phyloP scores from a whole-genome alignment of 2,329 filamentous ascomycete species.

The Penicillium sp. region DNA sequence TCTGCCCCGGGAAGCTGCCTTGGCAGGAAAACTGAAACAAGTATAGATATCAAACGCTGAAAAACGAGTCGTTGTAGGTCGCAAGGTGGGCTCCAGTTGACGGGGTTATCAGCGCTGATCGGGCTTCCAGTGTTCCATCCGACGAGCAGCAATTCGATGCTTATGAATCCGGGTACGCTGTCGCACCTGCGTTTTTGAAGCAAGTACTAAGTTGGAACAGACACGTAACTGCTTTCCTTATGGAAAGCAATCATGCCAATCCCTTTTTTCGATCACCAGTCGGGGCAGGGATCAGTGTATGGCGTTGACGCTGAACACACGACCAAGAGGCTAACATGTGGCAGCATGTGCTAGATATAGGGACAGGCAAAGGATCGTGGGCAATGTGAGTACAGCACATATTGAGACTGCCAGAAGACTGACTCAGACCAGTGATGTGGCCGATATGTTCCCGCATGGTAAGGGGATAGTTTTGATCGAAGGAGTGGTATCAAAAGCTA shows the following conservation, averaged over 20 bases:
- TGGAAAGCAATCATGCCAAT: constrained; percentile 14
- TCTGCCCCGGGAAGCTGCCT: background rate
- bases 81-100: background rate
- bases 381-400: background rate
- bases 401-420: too few species aligned
- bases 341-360: constrained; percentile 15
- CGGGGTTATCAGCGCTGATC: background rate
- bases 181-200: background rate
- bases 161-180: constrained; percentile 18
- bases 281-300: background rate
- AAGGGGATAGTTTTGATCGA: background rate
- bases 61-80: background rate
- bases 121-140: constrained; percentile 11
- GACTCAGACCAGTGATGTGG: background rate
- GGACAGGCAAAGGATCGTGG: constrained; percentile 15
- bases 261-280: constrained; percentile 17
- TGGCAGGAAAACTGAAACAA: background rate
- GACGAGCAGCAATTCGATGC: constrained; percentile 20
- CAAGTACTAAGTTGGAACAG: background rate
- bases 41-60: background rate
- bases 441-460: constrained; percentile 4
- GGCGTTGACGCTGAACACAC: background rate
- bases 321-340: background rate
- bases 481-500: background rate
- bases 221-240: constrained; percentile 14